Base-by-base conservation (phyloP, 176 grass and related monocot genomes). In the Eleusine coracana region DNA sequence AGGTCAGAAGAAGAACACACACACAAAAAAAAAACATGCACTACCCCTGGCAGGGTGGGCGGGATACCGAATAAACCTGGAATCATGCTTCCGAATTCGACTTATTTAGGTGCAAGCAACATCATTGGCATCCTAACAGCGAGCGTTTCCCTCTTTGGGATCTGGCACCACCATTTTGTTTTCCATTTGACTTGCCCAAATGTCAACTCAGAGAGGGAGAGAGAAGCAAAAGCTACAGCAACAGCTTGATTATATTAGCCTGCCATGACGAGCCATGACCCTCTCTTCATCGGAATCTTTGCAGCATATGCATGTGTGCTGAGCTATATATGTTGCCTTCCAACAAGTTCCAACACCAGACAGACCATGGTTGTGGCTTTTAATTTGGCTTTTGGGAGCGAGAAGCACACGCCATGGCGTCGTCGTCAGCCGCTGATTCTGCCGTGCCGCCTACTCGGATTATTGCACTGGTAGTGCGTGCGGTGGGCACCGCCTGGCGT, bases 21-120 rank as follows among this genome's bases (percentile, higher is more conserved):
- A 25, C 7, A 20, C 9, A 58, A 20, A 51, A 49, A 8, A 20
- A 81, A 18, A 21, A 56, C 18, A 56, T 68, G 25, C 4, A n/a
- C 7, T 6, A 63, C 28, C 50, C 52, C 60, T 70, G 78, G 71
- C 38, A 40, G 71, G 71, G 52, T 69, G 21, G 38, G 7, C 20
- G 3, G 3, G 38, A 21, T 11, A 34, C 18, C 10, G 82, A 89
- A 85, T 85, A 81, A 89, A 65, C 82, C 54, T 75, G 3, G 75
- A 79, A 88, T 88, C 56, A 84, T 75, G 76, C 76, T 14, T 0
- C 39, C 23, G 5, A 3, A 11, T 16, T 66, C 0, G 48, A 75
- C 16, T 36, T 77, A 1, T 82, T 60, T 68, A 49, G 27, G 2
- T 17, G 68, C 39, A 46, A 56, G 60, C 45, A 41, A 27, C 52